These are phyloP conservation scores for Exophiala lecanii-corni DNA, from an alignment of 2,329 filamentous ascomycete species.

Conservation along the genomic window DNA sequence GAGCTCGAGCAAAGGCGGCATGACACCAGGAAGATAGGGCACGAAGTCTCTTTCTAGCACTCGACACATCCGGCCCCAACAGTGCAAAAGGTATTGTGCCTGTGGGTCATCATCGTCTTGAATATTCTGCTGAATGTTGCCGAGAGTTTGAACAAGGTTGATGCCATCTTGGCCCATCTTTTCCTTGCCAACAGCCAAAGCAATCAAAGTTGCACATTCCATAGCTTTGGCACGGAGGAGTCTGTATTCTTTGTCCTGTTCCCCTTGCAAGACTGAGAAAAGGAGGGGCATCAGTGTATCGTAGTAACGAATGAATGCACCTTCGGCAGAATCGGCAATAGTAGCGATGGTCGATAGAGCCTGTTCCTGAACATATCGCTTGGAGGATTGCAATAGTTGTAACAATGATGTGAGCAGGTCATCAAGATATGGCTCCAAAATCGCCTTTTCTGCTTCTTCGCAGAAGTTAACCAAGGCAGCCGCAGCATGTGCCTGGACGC, in stretches of 20 bases:
- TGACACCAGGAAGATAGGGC: conserved; percentile 85
- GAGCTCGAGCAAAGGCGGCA: conserved; percentile 86
- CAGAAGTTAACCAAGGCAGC: conserved; percentile 99
- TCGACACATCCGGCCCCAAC: conserved; percentile 98
- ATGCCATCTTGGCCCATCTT: conserved; percentile 84
- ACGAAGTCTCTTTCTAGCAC: conserved; percentile 87
- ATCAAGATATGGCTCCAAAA: conserved; percentile 89
- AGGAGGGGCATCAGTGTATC: conserved; percentile 91
- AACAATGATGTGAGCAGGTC: conserved; percentile 80
- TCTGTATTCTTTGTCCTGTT: conserved; percentile 89
- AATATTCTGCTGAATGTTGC: conserved; percentile 78
- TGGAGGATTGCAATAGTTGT: conserved; percentile 80
- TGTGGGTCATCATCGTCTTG: conserved; percentile 92
- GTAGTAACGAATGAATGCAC: conserved; percentile 92
- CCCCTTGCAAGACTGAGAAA: conserved; percentile 80
- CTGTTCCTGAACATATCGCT: conserved; percentile 96
- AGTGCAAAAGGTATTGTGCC: conserved; percentile 94
- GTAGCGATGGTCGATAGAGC: conserved; percentile 96
- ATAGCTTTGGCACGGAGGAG: conserved; percentile 93
- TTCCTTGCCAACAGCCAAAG: conserved; percentile 88
- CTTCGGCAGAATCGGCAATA: conserved; percentile 96
- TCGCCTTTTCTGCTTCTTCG: conserved; percentile 90
- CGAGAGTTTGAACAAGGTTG: conserved; percentile 80
- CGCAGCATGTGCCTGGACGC: conserved; percentile 93
- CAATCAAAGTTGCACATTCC: conserved; percentile 95